Evolutionary conservation across 2,329 filamentous ascomycete genomes (phyloP), one percentile per base, ranked within the genome.

Genomic region (Byssochlamys sp.): DNA sequence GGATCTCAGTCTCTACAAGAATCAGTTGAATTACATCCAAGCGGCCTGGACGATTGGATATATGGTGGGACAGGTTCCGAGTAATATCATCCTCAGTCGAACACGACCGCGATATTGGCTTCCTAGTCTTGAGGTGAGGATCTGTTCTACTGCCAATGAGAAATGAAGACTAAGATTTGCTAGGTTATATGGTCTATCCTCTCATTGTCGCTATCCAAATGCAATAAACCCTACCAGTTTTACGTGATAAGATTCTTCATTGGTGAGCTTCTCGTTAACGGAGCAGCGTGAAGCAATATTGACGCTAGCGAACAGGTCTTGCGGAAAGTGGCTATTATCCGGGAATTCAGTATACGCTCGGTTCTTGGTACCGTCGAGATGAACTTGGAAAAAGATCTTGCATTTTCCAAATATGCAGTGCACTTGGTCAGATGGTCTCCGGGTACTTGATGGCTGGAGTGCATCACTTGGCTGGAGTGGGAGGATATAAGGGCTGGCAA

Each of bases 31-130:
- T 55, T 79, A 78, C 55, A 78, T 80, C 70, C 74, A 82, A 54
- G 78, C 81, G 0, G 78, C 76, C 28, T 86, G 83, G 75, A 84
- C 81, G 0, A 76, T 82, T 0, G 84, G 84, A 7, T 86, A 86
- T 61, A 79, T 83, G 0, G 73, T 86, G 53, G 78, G 77, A 2
- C 71, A 80, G 57, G 73, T 81, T 11, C 78, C 78, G 0, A 77
- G 73, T 52, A 81, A 82, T 58, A 71, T 83, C 9, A 69, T 81
- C 5, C 67, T 83, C 4, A 82, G 78, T 1, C 72, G 75, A 9
- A 64, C 81, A 12, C 72, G 74, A 7, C 78, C 78, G 2, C 70
- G 72, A 12, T 73, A 75, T 54, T 80, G 77, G 77, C 76, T 81
- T 54, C 79, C 78, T 1, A 66, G 71, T 1, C 74, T 75, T 62